These are phyloP conservation scores for Tylopilus sp. DNA, from an alignment of 768 basidiomycete genomes.

Conservation along the genomic window DNA sequence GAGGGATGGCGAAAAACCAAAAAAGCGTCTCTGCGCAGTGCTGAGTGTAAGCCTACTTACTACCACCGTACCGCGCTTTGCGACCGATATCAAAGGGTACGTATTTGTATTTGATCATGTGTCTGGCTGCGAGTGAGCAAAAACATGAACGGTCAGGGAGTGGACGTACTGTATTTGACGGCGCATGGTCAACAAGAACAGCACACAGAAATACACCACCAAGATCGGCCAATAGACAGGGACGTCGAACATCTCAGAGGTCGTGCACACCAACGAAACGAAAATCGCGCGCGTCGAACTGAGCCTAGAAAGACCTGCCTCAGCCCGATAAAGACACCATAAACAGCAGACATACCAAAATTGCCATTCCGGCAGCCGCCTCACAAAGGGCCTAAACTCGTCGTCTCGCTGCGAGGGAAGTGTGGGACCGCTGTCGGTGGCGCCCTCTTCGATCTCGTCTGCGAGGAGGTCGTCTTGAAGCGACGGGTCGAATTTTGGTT, in stretches of 20 bases:
- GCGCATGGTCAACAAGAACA: slow-evolving; percentile 94
- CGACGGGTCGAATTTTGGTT: slow-evolving; percentile 97
- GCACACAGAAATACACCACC: slow-evolving; percentile 92
- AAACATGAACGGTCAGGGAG: neutral
- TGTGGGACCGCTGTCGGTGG: slow-evolving; percentile 51
- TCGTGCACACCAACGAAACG: slow-evolving; percentile 74
- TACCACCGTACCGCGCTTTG: slow-evolving; percentile 79
- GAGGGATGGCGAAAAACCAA: slow-evolving; percentile 5
- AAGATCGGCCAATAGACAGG: slow-evolving; percentile 99
- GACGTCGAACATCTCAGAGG: slow-evolving; percentile 86
- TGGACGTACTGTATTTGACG: slow-evolving; percentile 85
- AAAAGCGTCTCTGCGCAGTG: slow-evolving; percentile 4
- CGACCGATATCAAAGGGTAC: slow-evolving; percentile 94
- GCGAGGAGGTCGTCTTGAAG: slow-evolving; percentile 90
- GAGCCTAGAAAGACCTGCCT: slow-evolving; percentile 53
- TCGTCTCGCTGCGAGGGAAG: slow-evolving; percentile 78
- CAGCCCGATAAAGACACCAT: neutral
- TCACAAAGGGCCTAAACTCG: slow-evolving; percentile 95
- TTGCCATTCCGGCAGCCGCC: slow-evolving; percentile 94
- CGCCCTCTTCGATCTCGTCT: slow-evolving; percentile 94
- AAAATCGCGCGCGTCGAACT: slow-evolving; percentile 87
- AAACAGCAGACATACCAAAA: slow-evolving; percentile 63
- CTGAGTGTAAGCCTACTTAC: slow-evolving; percentile 35
- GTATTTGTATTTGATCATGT: slow-evolving; percentile 99
- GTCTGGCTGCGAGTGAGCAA: slow-evolving; percentile 44